Evolutionary conservation across 352 stramenopile genomes (phyloP).

Genomic region (Globisporangium acanthophoron): DNA sequence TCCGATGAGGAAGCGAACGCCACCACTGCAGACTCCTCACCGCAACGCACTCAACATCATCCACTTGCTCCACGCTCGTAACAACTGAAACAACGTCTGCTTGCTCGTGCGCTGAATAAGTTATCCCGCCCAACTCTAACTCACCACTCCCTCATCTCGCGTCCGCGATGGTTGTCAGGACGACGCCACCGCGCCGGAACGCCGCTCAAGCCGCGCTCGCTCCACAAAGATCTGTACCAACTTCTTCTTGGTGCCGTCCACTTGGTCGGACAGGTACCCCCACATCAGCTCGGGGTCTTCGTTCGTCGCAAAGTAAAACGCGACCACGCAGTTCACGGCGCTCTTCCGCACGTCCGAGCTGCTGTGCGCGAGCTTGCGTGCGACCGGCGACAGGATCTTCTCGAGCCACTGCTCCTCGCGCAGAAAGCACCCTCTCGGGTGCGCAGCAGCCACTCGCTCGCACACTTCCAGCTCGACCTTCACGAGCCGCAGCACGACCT

Average conservation of each 20-base stretch:
- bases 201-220: slow-evolving; percentile 40
- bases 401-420: slow-evolving; percentile 24
- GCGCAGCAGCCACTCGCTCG: slow-evolving; percentile 14
- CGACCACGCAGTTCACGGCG: slow-evolving; percentile 60
- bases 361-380: slow-evolving; percentile 32
- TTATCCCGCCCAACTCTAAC: slow-evolving; percentile 3
- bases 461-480: slow-evolving; percentile 35
- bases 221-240: slow-evolving; percentile 78
- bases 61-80: background rate
- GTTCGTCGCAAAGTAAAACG: slow-evolving; percentile 52
- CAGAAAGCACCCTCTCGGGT: slow-evolving; percentile 17
- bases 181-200: background rate
- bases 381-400: slow-evolving; percentile 27
- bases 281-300: slow-evolving; percentile 32
- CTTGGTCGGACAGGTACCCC: slow-evolving; percentile 38
- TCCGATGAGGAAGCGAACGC: too few relatives aligned
- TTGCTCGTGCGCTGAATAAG: slow-evolving; percentile 5
- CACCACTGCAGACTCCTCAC: too few relatives aligned
- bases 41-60: background rate
- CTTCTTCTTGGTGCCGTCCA: slow-evolving; percentile 46
- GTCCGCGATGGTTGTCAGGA: slow-evolving; percentile 3
- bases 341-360: slow-evolving; percentile 67
- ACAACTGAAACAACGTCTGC: background rate
- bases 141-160: background rate
- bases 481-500: slow-evolving; percentile 46